phyloP scores from a whole-genome alignment of 805 yeast genomes.

The Candida morakotiae region DNA sequence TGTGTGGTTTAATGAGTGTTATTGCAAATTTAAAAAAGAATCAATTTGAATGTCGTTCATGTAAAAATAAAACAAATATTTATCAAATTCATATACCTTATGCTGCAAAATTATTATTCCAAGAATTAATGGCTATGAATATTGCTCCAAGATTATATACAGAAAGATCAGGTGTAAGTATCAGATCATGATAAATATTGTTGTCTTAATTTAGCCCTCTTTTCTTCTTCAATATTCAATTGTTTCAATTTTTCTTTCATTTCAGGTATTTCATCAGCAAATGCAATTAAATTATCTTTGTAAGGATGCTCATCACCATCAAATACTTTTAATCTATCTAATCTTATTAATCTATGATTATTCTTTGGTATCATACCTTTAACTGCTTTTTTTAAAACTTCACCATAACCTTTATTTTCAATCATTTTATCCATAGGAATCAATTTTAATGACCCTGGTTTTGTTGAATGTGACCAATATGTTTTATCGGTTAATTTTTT shows the following conservation, averaged over 20 bases:
- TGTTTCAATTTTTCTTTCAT: slow-evolving; percentile 42
- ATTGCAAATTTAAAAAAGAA: slow-evolving; percentile 96
- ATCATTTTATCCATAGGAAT: slow-evolving; percentile 76
- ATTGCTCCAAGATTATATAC: slow-evolving; percentile 96
- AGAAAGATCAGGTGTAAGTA: slow-evolving; percentile 68
- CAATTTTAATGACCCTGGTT: slow-evolving; percentile 86
- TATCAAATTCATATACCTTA: slow-evolving; percentile 97
- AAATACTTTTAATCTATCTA: slow-evolving; percentile 79
- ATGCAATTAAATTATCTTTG: slow-evolving; percentile 75
- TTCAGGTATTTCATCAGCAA: slow-evolving; percentile 68
- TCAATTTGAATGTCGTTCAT: slow-evolving; percentile 97
- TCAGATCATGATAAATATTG: slow-evolving; percentile 31
- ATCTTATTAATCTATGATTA: slow-evolving; percentile 68
- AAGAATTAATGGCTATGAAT: slow-evolving; percentile 99
- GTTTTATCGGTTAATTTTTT: slow-evolving; percentile 74
- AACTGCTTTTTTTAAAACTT: slow-evolving; percentile 80
- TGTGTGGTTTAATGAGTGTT: slow-evolving; percentile 97
- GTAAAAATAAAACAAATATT: slow-evolving; percentile 97
- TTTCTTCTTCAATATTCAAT: slow-evolving; percentile 31
- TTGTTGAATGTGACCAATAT: slow-evolving; percentile 84
- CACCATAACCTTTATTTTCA: slow-evolving; percentile 82
- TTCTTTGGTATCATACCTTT: slow-evolving; percentile 96
- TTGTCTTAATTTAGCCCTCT: slow-evolving; percentile 30
- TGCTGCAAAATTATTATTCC: slow-evolving; percentile 97
- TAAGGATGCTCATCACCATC: slow-evolving; percentile 91